Evolutionary conservation across 768 basidiomycete species (phyloP), one percentile per base, ranked within the genome.

Genomic region (Aureoboletus auriporus): DNA sequence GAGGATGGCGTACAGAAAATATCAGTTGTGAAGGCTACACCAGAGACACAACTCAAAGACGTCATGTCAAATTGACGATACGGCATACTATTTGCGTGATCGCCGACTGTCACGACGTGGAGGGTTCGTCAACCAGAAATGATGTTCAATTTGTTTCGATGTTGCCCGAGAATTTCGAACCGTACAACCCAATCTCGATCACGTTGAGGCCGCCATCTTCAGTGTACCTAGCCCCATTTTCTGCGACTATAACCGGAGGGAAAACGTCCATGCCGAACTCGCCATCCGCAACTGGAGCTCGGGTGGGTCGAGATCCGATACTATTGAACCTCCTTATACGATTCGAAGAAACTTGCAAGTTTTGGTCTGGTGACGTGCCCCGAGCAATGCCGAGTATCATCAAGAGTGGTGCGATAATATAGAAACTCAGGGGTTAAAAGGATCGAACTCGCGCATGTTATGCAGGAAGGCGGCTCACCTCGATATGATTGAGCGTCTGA

Each of bases 11-110:
- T 77, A 67, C 56, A 71, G 67, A 64, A 74, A 78, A 50, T 71
- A 65, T 46, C 58, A 67, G 28, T 63, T 78, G 48, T 65, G 1
- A 76, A 65, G 16, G 82, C 82, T 23, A 74, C 82, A 30, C 83
- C 83, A 5, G 77, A 69, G 59, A 80, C 79, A 2, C 82, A 76
- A 51, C 58, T 76, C 10, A 52, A 33, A 17, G 68, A 73, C 45
- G 60, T 71, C 11, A 30, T 70, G 5, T 33, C 38, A 3, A 33
- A 30, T 35, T 53, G 42, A 52, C 42, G 49, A 31, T 38, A 17
- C 17, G 8, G 10, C 12, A 33, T 33, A 33, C 31, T 13, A 33
- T n/a, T n/a, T n/a, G n/a, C n/a, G n/a, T n/a, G n/a, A n/a, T n/a
- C n/a, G n/a, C n/a, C n/a, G n/a, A n/a, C n/a, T n/a, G n/a, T n/a